phyloP scores from a whole-genome alignment of 371 early-diverging fungal genomes.

The Mortierella sp. region DNA sequence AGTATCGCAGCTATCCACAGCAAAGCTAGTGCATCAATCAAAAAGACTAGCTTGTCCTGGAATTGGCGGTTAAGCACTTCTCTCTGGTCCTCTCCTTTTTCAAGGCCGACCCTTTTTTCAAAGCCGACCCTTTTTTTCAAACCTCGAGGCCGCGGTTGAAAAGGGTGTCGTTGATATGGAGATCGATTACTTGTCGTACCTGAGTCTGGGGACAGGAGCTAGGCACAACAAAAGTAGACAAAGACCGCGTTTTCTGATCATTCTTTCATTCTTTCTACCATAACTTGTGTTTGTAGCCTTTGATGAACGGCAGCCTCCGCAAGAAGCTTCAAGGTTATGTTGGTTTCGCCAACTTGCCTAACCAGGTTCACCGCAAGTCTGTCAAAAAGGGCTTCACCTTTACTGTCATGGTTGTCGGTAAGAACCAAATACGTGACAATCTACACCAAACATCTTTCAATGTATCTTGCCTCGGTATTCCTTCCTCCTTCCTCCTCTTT shows the following conservation, averaged over 20 bases:
- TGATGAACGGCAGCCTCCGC: slow-evolving; percentile 62
- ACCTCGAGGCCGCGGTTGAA: not conserved
- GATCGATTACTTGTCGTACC: not conserved
- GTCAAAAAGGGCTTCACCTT: slow-evolving; percentile 99
- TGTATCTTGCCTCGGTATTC: not conserved
- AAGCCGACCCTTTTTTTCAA: not conserved
- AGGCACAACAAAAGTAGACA: not conserved
- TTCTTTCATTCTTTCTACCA: not conserved
- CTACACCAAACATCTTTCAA: not conserved
- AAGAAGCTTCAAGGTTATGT: slow-evolving; percentile 95
- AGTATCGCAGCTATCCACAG: not conserved
- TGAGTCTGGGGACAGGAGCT: not conserved
- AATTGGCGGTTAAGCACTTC: not conserved
- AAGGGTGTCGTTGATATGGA: not conserved
- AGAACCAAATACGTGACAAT: slow-evolving; percentile 25
- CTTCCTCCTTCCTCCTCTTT: not conserved
- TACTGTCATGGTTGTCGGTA: slow-evolving; percentile 97
- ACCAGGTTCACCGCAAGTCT: slow-evolving; percentile 98
- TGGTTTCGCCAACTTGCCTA: slow-evolving; percentile 98
- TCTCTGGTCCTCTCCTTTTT: not conserved
- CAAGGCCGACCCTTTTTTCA: too few relatives aligned
- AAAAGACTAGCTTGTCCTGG: not conserved
- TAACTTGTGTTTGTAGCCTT: slow-evolving; percentile 22
- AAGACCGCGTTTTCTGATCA: not conserved
- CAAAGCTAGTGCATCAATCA: not conserved